Evolutionary conservation across 768 basidiomycete species (phyloP).

Genomic region (Kwoniella newhampshirensis): DNA sequence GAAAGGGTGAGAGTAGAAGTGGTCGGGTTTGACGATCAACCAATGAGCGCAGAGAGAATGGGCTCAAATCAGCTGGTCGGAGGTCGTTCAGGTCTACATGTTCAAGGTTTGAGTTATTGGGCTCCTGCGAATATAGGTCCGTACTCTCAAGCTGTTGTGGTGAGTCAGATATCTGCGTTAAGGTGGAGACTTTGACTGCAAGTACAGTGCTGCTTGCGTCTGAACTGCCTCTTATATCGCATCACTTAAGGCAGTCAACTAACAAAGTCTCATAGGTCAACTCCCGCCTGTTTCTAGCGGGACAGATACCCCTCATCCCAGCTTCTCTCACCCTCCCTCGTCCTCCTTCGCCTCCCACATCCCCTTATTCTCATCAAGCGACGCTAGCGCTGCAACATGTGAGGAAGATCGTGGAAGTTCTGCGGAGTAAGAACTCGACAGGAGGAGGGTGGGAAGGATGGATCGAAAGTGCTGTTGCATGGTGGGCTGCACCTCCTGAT

Average conservation of each 20-base stretch:
- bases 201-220: no score
- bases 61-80: slow-evolving; percentile 5
- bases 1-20: slow-evolving; percentile 72
- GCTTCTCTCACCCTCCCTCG: slow-evolving; percentile 67
- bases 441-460: slow-evolving; percentile 66
- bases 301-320: slow-evolving; percentile 90
- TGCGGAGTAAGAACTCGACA: slow-evolving; percentile 57
- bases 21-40: slow-evolving; percentile 62
- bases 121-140: slow-evolving; percentile 99
- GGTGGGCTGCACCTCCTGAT: slow-evolving; percentile 57
- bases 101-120: slow-evolving; percentile 96
- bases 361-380: slow-evolving; percentile 61
- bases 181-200: no score
- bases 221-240: no score
- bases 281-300: slow-evolving; percentile 80
- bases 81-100: slow-evolving; percentile 74
- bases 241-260: not conserved
- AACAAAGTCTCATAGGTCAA: slow-evolving; percentile 59
- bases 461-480: slow-evolving; percentile 68
- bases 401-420: slow-evolving; percentile 63
- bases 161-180: no score
- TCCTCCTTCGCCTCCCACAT: slow-evolving; percentile 52
- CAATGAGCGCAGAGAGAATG: not conserved
- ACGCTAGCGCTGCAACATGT: slow-evolving; percentile 80
- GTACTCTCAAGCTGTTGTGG: slow-evolving; percentile 88